Evolutionary conservation across 257 asterid genomes (phyloP).

Genomic region (Solanum ahanhuiri): DNA sequence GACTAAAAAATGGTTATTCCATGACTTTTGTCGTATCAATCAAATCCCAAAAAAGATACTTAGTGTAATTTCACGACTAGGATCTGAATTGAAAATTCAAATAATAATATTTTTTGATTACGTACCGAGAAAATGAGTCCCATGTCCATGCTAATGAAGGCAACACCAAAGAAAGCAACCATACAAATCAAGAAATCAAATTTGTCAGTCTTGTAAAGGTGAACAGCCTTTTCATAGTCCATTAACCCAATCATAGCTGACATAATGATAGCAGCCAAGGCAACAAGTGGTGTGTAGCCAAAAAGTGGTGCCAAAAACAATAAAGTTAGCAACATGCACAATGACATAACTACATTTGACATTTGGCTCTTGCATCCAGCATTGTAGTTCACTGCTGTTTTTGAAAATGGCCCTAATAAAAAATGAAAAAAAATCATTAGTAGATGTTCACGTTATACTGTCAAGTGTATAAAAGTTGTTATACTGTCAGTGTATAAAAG

Average conservation of each 20-base stretch:
- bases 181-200: conserved; percentile 74
- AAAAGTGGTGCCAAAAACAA: conserved; percentile 71
- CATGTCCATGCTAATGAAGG: conserved; percentile 79
- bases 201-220: conserved; percentile 71
- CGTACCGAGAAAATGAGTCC: conserved; percentile 75
- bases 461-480: not conserved
- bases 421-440: not conserved
- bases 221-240: conserved; percentile 52
- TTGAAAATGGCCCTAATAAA: conserved; percentile 74
- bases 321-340: conserved; percentile 57
- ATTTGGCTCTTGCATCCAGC: conserved; percentile 74
- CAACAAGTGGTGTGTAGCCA: conserved; percentile 83
- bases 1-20: no score
- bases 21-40: not conserved
- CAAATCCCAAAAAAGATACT: not conserved
- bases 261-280: conserved; percentile 68
- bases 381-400: conserved; percentile 73
- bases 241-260: conserved; percentile 86
- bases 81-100: no score
- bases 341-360: conserved; percentile 63
- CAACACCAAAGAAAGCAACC: conserved; percentile 67
- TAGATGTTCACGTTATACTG: not conserved
- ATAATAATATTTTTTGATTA: not conserved
- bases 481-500: not conserved
- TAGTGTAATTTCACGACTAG: no score